These are phyloP conservation scores for Backusella liffmaniae DNA, from an alignment of 192 early-diverging fungal genomes.

Conservation along the genomic window DNA sequence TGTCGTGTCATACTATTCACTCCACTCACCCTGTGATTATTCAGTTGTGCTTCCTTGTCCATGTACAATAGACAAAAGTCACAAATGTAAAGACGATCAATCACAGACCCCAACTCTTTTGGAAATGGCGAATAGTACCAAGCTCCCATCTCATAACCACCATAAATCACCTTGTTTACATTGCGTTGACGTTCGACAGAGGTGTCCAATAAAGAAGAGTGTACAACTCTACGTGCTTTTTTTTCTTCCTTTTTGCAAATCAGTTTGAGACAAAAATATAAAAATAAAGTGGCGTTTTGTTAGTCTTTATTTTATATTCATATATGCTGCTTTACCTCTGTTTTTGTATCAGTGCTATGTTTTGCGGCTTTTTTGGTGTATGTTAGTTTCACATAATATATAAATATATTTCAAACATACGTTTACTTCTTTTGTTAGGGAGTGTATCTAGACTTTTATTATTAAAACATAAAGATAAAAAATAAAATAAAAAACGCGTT, in stretches of 20 bases:
- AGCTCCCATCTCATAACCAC: conserved; percentile 80
- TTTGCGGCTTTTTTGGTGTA: neutral
- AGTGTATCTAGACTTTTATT: neutral
- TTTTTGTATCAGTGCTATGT: neutral
- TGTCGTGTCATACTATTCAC: no score
- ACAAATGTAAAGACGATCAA: conserved; percentile 79
- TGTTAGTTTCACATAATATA: neutral
- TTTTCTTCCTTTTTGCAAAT: conserved; percentile 12
- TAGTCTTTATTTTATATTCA: neutral
- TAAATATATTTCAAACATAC: neutral
- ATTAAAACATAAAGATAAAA: neutral
- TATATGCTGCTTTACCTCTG: neutral
- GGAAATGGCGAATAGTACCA: conserved; percentile 98
- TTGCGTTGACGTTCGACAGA: conserved; percentile 29
- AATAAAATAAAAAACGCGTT: neutral
- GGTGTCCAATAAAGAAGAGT: conserved; percentile 13
- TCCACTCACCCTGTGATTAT: conserved; percentile 57
- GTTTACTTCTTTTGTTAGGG: neutral
- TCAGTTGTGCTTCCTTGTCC: conserved; percentile 63
- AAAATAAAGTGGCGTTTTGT: neutral
- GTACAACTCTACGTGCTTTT: neutral
- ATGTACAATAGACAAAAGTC: conserved; percentile 95
- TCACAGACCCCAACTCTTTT: conserved; percentile 71
- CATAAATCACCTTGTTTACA: conserved; percentile 64
- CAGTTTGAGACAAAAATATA: neutral